Base-by-base conservation (phyloP, 2,329 filamentous ascomycete species). In the Colletotrichum tropicicola region DNA sequence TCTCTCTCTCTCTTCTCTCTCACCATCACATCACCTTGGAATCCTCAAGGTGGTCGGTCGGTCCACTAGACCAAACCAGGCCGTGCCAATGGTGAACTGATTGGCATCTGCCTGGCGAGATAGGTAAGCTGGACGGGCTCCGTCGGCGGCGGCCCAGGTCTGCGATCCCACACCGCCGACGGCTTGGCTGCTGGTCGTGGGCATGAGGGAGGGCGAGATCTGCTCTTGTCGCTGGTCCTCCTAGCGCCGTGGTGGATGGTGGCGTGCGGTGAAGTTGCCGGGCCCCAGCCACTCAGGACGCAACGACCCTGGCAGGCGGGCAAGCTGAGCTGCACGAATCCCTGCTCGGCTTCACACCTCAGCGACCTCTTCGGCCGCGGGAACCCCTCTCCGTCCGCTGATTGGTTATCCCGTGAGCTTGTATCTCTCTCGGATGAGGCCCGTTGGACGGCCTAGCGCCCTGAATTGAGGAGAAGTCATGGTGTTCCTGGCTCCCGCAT, bases 321-420 rank as follows among this genome's bases (percentile, higher is more conserved):
- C 30, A 58, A 66, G 67, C 60, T 63, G 51, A 49, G 55, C 47
- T 69, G 70, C 68, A 70, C 57, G 69, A 65, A 59, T 56, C 70
- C 70, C 70, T 70, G 67, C 48, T 7, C 17, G 4, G n/a, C 17
- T 67, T 69, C 69, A 70, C 68, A 69, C 63, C 7, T 58, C 45
- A 25, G 51, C 45, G 28, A 63, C 47, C 52, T 23, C 52, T 47
- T 57, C 32, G 39, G 59, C 28, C 15, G 19, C 30, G 44, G 45
- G n/a, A 35, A 25, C 15, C 7, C 41, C 23, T 39, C 37, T 57
- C 30, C 49, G 41, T 6, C 6, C 6, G 7, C 13, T 63, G 35
- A 56, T 56, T 47, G 45, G 37, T 23, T 12, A 9, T 57, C 25
- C 32, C 32, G n/a, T 30, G 19, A 45, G 62, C 23, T 56, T 57